A percentile compares a stretch with the other conserved stretches of the same genome.
Evolutionary conservation across 2,329 filamentous ascomycete species (phyloP).

Genomic region (Fusarium cicatricum): DNA sequence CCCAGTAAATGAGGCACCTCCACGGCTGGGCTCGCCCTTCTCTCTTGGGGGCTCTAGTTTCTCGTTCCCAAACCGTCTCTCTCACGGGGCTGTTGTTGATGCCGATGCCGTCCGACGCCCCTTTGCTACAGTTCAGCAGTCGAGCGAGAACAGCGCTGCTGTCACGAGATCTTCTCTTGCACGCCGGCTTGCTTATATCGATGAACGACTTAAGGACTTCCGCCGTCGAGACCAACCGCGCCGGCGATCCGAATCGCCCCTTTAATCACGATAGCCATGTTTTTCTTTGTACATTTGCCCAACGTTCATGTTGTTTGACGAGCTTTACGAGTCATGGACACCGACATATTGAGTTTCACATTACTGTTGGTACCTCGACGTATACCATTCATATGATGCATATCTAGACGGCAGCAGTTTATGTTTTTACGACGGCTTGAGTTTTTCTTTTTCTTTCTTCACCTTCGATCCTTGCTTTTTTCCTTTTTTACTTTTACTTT

Average conservation of each 20-base stretch:
- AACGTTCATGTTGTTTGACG: constrained; percentile 35
- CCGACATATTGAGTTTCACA: constrained; percentile 25
- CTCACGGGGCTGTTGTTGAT: constrained; percentile 56
- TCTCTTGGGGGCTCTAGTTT: constrained; percentile 59
- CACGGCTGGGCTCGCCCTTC: constrained; percentile 68
- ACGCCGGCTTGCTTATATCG: constrained; percentile 64
- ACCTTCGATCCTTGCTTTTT: constrained; percentile 12
- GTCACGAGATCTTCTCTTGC: constrained; percentile 55
- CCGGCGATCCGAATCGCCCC: constrained; percentile 60
- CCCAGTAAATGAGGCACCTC: constrained; percentile 49
- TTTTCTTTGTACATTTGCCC: constrained; percentile 34
- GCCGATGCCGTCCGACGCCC: constrained; percentile 57
- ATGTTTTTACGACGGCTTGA: constrained; percentile 27
- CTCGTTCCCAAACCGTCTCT: constrained; percentile 68
- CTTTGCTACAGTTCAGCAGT: constrained; percentile 66
- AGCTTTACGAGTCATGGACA: constrained; percentile 39
- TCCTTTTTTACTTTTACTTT: constrained; percentile 13
- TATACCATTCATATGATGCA: constrained; percentile 39
- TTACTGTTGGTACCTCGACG: constrained; percentile 24
- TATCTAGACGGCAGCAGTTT: constrained; percentile 38
- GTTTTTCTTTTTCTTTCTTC: neutral
- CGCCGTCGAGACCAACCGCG: constrained; percentile 53
- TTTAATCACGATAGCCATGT: constrained; percentile 44
- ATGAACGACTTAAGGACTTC: constrained; percentile 64
- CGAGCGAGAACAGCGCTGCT: constrained; percentile 46